These are phyloP conservation scores for Knoxdaviesia proteae DNA, from an alignment of 2,329 filamentous ascomycete genomes.

Conservation along the genomic window DNA sequence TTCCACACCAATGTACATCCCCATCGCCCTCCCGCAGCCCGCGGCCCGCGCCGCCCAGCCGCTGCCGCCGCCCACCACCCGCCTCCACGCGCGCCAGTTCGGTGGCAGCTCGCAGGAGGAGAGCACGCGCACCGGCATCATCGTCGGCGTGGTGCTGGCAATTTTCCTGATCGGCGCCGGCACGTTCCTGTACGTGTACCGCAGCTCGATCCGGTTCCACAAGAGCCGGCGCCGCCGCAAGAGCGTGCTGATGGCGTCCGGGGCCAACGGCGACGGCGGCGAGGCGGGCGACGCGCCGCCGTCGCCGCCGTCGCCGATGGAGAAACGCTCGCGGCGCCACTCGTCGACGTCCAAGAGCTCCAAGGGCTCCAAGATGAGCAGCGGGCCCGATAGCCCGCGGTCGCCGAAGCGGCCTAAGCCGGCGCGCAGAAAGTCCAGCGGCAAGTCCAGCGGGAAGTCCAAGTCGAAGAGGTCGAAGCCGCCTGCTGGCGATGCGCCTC, in stretches of 20 bases:
- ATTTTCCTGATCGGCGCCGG: constrained; percentile 16
- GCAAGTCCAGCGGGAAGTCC: background rate
- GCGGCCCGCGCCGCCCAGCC: constrained; percentile 10
- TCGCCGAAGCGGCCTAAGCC: too few relatives aligned
- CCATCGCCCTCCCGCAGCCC: constrained; percentile 10
- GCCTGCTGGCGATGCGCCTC: too few relatives aligned
- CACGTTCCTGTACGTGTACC: constrained; percentile 19
- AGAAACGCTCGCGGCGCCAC: too few relatives aligned
- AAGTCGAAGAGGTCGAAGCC: background rate
- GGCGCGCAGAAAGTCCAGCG: background rate
- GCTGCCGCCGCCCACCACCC: constrained; percentile 5
- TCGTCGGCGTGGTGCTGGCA: constrained; percentile 19
- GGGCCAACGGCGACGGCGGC: background rate
- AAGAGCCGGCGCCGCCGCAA: constrained; percentile 9
- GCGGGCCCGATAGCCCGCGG: too few relatives aligned
- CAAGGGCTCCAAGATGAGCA: too few relatives aligned
- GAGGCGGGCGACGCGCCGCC: too few relatives aligned
- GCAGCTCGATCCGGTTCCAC: constrained; percentile 15
- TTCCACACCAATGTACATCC: background rate
- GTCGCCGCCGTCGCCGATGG: too few relatives aligned
- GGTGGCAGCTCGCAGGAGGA: constrained; percentile 10
- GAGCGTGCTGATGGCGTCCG: background rate
- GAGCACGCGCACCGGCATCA: constrained; percentile 19
- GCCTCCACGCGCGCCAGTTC: constrained; percentile 7
- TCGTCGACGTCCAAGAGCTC: too few relatives aligned